These are phyloP conservation scores for Saitozyma sp. DNA, from an alignment of 768 basidiomycete species.

Conservation along the genomic window DNA sequence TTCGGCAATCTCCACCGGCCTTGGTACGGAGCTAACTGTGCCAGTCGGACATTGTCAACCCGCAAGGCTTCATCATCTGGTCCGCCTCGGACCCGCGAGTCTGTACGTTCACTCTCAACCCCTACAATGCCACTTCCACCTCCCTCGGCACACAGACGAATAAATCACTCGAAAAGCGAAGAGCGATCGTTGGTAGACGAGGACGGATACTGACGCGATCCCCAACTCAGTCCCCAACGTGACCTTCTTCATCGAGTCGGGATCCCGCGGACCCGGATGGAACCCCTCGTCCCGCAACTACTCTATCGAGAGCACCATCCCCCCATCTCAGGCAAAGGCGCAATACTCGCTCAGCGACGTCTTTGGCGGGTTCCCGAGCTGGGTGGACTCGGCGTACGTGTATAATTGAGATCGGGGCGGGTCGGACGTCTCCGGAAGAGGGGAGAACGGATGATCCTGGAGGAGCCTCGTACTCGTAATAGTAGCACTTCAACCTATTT, in stretches of 20 bases:
- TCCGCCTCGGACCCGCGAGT: no score
- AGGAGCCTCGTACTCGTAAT: no score
- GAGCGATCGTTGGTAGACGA: no score
- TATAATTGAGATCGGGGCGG: no score
- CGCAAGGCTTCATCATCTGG: conserved; percentile 19
- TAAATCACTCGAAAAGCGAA: no score
- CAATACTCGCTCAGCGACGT: background rate
- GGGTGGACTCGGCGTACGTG: background rate
- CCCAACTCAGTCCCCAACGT: background rate
- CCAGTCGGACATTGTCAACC: conserved; percentile 24
- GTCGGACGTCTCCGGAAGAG: no score
- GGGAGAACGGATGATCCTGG: no score
- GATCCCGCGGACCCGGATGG: background rate
- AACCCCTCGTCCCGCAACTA: background rate
- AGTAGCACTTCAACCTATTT: no score
- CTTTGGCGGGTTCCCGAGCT: background rate
- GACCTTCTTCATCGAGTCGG: background rate
- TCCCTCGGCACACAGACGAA: no score
- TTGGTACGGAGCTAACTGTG: background rate
- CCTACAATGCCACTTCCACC: no score
- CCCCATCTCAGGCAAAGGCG: background rate
- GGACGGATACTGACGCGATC: background rate
- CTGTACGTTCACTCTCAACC: no score
- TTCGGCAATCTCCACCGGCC: no score
- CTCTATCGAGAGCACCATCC: background rate